Conservation (phyloP, 805 yeast species). For the Barnettozyma sp. region DNA sequence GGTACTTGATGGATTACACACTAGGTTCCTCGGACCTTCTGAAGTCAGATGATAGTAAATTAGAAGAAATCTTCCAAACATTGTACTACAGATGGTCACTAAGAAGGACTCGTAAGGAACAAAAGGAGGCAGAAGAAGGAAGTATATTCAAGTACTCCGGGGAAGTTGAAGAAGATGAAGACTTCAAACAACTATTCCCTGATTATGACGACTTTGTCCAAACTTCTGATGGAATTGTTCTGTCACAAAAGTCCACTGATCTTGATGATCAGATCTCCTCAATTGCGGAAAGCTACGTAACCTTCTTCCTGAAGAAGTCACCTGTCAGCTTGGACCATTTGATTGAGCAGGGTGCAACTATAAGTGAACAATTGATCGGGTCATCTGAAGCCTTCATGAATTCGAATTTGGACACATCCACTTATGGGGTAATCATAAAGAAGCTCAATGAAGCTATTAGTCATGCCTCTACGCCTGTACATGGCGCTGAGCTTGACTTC, state of each 20-base stretch:
- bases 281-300: constrained; percentile 44
- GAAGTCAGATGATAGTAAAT: constrained; percentile 19
- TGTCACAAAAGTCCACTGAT: constrained; percentile 16
- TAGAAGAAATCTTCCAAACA: constrained; percentile 46
- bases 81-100: constrained; percentile 79
- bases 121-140: constrained; percentile 50
- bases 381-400: constrained; percentile 20
- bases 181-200: constrained; percentile 76
- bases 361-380: constrained; percentile 26
- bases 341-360: constrained; percentile 35
- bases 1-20: constrained; percentile 36
- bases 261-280: constrained; percentile 41
- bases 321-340: constrained; percentile 23
- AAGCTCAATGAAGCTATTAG: constrained; percentile 30
- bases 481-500: constrained; percentile 42
- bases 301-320: constrained; percentile 29
- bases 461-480: constrained; percentile 23
- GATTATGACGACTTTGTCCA: constrained; percentile 68
- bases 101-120: constrained; percentile 59
- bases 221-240: constrained; percentile 22
- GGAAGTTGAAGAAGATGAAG: constrained; percentile 68
- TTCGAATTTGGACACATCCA: constrained; percentile 24
- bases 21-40: constrained; percentile 21
- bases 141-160: constrained; percentile 62
- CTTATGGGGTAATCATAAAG: constrained; percentile 31